Base-by-base conservation (phyloP, 805 yeast species). In the Saturnispora mendoncae region DNA sequence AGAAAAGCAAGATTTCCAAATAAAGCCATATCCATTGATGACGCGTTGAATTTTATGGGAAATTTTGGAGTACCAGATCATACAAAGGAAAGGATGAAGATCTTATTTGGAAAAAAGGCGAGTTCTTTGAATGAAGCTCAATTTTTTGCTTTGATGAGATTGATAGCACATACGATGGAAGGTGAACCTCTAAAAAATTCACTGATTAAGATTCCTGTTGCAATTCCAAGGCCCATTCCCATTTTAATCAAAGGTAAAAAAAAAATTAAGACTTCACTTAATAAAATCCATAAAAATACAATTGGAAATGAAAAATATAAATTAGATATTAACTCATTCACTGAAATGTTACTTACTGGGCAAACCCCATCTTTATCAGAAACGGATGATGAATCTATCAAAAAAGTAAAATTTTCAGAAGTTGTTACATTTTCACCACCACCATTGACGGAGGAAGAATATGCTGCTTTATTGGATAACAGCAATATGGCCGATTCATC, bases 141-240 rank as follows among this genome's bases (percentile, higher is more conserved):
- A 58, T 90, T 92, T 62, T 92, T 84, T 64, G 95, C 95, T 0
- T 70, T 86, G 28, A 57, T 90, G 41, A 69, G 98, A 51, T 70
- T 92, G 17, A 71, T 87, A 12, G 74, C 94, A 15, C 95, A 85
- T 57, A 58, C 84, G 14, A 36, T 62, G 2, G 51, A 58, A 26
- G 80, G 80, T 2, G 51, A 60, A 26, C 56, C 68, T n/a, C 81
- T 85, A 3, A 58, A 67, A 21, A 63, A 85, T 47, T 60, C 65
- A 18, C 61, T 78, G 54, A 72, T 85, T 28, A 60, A 66, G 42
- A 49, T 58, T 6, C 66, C 68, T 3, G 83, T 94, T 0, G 75
- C 83, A 0, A 73, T 85, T 14, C 94, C 94, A 1, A 69, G 70
- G 41, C 97, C 97, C 3, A 74, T 76, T 28, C 77, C 95, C 2